phyloP scores from a whole-genome alignment of 2,329 filamentous ascomycete genomes.

The Capronia coronata region DNA sequence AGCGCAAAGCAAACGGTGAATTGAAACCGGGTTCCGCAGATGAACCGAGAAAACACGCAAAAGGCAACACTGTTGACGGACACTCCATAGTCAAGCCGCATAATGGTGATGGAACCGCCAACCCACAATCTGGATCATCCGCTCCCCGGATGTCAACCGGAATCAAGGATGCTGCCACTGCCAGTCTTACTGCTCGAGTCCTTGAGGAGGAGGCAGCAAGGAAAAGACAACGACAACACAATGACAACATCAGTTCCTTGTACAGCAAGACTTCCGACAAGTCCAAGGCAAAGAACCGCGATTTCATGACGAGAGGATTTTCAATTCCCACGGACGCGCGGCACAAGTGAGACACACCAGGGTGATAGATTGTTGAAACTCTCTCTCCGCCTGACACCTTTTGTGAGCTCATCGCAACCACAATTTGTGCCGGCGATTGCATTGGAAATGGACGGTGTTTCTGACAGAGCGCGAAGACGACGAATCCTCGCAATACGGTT shows the following conservation, averaged over 20 bases:
- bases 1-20: constrained; percentile 66
- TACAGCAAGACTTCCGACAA: constrained; percentile 44
- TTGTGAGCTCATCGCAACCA: too few species aligned
- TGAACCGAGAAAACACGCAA: background rate
- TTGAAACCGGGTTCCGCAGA: constrained; percentile 6
- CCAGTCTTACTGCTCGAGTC: constrained; percentile 77
- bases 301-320: constrained; percentile 56
- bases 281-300: constrained; percentile 40
- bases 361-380: too few species aligned
- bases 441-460: too few species aligned
- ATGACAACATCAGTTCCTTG: constrained; percentile 50
- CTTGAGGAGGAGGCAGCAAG: constrained; percentile 76
- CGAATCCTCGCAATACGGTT: too few species aligned
- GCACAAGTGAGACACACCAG: constrained; percentile 14
- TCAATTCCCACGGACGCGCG: constrained; percentile 43
- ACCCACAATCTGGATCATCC: constrained; percentile 5
- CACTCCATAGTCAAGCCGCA: too few species aligned
- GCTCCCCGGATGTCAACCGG: constrained; percentile 41
- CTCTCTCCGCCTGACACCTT: too few species aligned
- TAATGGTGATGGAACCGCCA: too few species aligned
- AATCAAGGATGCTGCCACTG: constrained; percentile 85
- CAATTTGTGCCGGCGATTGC: too few species aligned
- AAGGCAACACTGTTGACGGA: constrained; percentile 11
- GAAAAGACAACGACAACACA: constrained; percentile 69
- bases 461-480: too few species aligned